Evolutionary conservation across 2,329 filamentous ascomycete species (phyloP), one percentile per base, ranked within the genome.

Genomic region (Diaporthe sp.): DNA sequence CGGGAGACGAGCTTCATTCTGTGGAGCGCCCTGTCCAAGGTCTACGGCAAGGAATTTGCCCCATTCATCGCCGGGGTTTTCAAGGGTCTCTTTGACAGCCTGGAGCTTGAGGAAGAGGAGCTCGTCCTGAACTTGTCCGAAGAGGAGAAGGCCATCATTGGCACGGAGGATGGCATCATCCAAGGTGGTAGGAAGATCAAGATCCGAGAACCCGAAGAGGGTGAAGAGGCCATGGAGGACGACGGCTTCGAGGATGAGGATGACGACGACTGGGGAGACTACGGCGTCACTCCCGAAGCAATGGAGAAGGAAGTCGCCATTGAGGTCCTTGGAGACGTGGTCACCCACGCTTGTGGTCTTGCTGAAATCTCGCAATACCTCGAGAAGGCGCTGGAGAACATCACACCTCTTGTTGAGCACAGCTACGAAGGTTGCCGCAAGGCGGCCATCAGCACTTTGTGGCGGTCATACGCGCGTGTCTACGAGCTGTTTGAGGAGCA

Each of bases 271-370:
- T 94, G 96, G 58, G 94, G 95, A 75, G 94, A 95, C 77, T 95
- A 94, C 90, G 95, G 95, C 70, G 94, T 97, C 77, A 97, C 95
- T 37, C 95, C 95, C 72, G 91, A 98, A 73, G 95, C 96, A 34
- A 91, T 98, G 81, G 97, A 98, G 89, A 98, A 98, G 86, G 97
- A 99, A 86, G 97, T 98, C 80, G 96, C 97, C 51, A 92, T 98
- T 60, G 97, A 99, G 84, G 96, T 98, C 8, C 90, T 98, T 49
- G 97, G 96, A 78, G 97, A 99, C 82, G 92, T 99, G 77, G 93
- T 98, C 81, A 93, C 94, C 63, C 93, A 97, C 87, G 95, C 95
- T 65, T 95, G 95, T 84, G 90, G 91, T 81, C 91, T 94, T 79
- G 95, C 91, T 83, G 90, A 90, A 80, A 86, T 91, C 74, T 86